Evolutionary conservation across 306 rosid genomes (phyloP).

Genomic region (Pterocarpus macrocarpus): DNA sequence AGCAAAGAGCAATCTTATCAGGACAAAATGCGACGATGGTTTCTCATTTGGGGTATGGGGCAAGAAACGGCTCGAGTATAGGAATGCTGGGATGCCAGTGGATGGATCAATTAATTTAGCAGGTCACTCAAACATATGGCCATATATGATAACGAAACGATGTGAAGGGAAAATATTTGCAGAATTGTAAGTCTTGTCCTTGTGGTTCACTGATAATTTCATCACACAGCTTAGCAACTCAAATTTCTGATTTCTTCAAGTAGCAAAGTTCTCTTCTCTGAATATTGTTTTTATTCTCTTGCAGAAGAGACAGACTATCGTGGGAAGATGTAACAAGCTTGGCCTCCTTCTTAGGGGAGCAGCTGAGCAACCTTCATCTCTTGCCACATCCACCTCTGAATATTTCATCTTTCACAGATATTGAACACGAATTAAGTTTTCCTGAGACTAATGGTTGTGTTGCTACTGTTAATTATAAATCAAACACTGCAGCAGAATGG

Average conservation of each 20-base stretch:
- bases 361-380: conserved; percentile 82
- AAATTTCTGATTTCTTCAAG: conserved; percentile 29
- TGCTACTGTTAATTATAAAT: conserved; percentile 56
- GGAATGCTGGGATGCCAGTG: conserved; percentile 65
- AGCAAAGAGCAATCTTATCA: conserved; percentile 62
- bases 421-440: conserved; percentile 48
- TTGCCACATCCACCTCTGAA: conserved; percentile 75
- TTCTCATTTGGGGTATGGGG: conserved; percentile 85
- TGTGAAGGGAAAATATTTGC: conserved; percentile 88
- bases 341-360: conserved; percentile 92
- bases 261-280: conserved; percentile 35
- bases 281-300: conserved; percentile 40
- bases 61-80: conserved; percentile 70
- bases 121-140: conserved; percentile 73
- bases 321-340: conserved; percentile 70
- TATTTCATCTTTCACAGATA: conserved; percentile 52
- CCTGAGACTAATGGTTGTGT: conserved; percentile 43
- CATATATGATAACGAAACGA: conserved; percentile 78
- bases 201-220: conserved; percentile 25
- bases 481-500: conserved; percentile 73
- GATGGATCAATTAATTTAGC: conserved; percentile 45
- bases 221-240: conserved; percentile 29
- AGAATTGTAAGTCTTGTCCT: conserved; percentile 71
- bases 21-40: conserved; percentile 50
- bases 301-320: conserved; percentile 81